Percentiles rank a stretch among this genome's conserved stretches.
phyloP scores from a whole-genome alignment of 1,284 basidiomycete genomes.

The Pascua sp. region DNA sequence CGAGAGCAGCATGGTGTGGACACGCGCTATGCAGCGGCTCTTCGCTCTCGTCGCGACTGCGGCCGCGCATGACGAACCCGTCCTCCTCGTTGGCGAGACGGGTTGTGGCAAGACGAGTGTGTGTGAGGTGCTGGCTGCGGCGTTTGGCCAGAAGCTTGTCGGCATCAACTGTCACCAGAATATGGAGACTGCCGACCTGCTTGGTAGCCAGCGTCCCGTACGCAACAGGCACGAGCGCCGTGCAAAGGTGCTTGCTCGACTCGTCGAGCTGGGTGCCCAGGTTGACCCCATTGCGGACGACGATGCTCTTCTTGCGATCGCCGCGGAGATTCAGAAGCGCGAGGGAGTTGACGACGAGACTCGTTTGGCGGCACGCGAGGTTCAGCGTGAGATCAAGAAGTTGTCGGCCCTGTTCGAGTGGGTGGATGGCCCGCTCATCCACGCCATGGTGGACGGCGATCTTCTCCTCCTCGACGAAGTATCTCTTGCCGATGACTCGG shows the following conservation, averaged over 20 bases:
- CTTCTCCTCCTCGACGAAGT: slow-evolving; percentile 95
- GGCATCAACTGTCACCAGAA: slow-evolving; percentile 96
- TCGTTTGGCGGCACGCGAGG: slow-evolving; percentile 14
- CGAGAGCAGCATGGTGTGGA: slow-evolving; percentile 69
- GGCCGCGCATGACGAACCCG: slow-evolving; percentile 85
- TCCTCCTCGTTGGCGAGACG: slow-evolving; percentile 96
- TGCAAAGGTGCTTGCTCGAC: slow-evolving; percentile 36
- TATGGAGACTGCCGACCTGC: slow-evolving; percentile 96
- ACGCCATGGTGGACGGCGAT: slow-evolving; percentile 83
- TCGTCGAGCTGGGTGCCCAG: slow-evolving; percentile 30
- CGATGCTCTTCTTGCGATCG: slow-evolving; percentile 23
- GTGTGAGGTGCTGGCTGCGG: slow-evolving; percentile 81
- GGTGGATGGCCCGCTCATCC: slow-evolving; percentile 90
- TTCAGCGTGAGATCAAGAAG: slow-evolving; percentile 49
- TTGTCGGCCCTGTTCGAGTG: slow-evolving; percentile 85
- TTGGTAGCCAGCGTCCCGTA: slow-evolving; percentile 90
- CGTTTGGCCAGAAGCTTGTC: slow-evolving; percentile 62
- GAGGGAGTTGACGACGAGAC: slow-evolving; percentile 7
- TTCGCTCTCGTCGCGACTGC: slow-evolving; percentile 80
- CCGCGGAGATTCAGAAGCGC: slow-evolving; percentile 9
- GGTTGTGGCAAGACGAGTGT: slow-evolving; percentile 97
- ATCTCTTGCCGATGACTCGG: slow-evolving; percentile 96
- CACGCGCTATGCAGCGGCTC: slow-evolving; percentile 83
- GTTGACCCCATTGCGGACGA: slow-evolving; percentile 25
- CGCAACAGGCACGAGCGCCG: slow-evolving; percentile 66